Base-by-base conservation (phyloP, 2,329 filamentous ascomycete species). In the Nothophaeocryptopus gaeumannii region DNA sequence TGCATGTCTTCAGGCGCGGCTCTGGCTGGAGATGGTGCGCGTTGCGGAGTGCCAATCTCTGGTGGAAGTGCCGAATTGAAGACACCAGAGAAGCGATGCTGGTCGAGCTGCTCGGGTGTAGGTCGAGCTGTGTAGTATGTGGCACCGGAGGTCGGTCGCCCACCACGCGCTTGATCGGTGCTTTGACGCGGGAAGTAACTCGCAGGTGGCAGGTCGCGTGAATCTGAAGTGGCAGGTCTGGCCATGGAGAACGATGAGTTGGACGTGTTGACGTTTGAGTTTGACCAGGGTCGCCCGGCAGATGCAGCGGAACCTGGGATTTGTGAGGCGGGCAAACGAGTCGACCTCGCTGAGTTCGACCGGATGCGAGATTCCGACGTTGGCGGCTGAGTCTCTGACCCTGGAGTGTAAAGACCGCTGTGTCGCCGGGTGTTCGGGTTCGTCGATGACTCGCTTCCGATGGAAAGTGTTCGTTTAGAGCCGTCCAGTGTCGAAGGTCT, bases 371-470 rank as follows among this genome's bases (percentile, higher is more conserved):
- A 67, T 16, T 62, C 63, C 36, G 50, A 26, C 11, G 47, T 43
- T 3, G 47, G 20, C 2, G 45, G 50, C 14, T 50, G 39, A 31
- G 49, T 50, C 26, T 61, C 51, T n/a, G 40, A 50, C 31, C 49
- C 56, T 11, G 59, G 59, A 34, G 77, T 78, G 59, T 88, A 83
- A 44, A 84, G 82, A 26, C 81, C 84, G 63, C 84, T 88, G 59
- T 82, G 75, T 45, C 83, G 81, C 12, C 58, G 66, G 42, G 42
- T 72, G 39, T 66, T 65, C 39, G 72, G 64, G 1, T 68, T 50
- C 2, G 57, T 57, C 11, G 60, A 61, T 8, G 44, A 47, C 20
- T 67, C 63, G 70, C 57, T 74, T 58, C 45, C 71, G 9, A 61
- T 53, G 8, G 65, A 67, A 37, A 62, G 38, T 5, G 63, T 74